Evolutionary conservation across 495 filamentous ascomycete genomes (phyloP).

Genomic region (Darksidea phi): DNA sequence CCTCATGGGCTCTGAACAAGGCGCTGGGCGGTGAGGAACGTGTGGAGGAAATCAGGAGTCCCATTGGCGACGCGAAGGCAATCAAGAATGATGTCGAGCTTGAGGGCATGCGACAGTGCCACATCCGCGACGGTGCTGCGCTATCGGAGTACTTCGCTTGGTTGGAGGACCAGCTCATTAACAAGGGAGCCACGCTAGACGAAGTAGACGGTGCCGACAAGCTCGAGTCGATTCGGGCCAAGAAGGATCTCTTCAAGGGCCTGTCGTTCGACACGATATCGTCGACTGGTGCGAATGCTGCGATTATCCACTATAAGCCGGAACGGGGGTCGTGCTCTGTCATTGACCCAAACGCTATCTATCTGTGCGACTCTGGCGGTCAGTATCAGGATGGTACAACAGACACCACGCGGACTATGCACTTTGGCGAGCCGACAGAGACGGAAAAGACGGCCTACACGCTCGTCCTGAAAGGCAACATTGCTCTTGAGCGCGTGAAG

Average conservation of each 20-base stretch:
- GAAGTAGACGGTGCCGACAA: conserved; percentile 91
- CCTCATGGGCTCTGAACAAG: conserved; percentile 89
- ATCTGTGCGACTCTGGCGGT: conserved; percentile 94
- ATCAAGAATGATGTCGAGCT: conserved; percentile 92
- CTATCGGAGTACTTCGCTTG: conserved; percentile 93
- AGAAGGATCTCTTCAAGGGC: conserved; percentile 81
- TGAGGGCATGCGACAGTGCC: conserved; percentile 89
- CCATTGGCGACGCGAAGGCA: conserved; percentile 92
- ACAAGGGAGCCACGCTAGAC: conserved; percentile 71
- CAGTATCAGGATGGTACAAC: conserved; percentile 97
- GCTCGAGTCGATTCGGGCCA: conserved; percentile 76
- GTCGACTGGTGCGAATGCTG: conserved; percentile 90
- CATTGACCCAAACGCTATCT: conserved; percentile 84
- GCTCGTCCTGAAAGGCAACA: conserved; percentile 93
- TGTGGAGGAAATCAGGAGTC: conserved; percentile 84
- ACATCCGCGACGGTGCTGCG: conserved; percentile 91
- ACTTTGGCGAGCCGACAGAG: conserved; percentile 82
- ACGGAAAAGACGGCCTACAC: conserved; percentile 92
- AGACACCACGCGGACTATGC: conserved; percentile 89
- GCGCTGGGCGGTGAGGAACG: conserved; percentile 84
- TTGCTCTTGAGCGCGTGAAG: conserved; percentile 79
- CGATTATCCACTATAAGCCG: conserved; percentile 96
- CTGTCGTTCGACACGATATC: conserved; percentile 96
- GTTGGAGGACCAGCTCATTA: conserved; percentile 83
- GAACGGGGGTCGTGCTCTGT: conserved; percentile 76